A percentile compares a stretch with the other conserved stretches of the same genome.
These are phyloP conservation scores for Podila epigama DNA, from an alignment of 192 early-diverging fungal genomes.

Conservation along the genomic window DNA sequence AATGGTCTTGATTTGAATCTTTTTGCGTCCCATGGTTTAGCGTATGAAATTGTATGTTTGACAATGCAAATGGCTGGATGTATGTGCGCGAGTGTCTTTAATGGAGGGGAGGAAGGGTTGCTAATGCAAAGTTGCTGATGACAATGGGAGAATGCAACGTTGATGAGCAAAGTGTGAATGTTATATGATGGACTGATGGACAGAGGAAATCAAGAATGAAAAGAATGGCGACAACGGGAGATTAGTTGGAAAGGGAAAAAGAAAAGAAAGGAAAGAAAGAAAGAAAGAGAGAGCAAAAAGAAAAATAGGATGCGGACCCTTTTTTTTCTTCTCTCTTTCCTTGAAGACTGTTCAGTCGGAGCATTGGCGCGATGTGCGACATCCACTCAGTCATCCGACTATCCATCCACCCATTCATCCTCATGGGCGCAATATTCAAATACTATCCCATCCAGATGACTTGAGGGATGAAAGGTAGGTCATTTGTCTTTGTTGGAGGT, in stretches of 20 bases:
- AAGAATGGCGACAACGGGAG: not conserved
- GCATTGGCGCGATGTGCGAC: no score
- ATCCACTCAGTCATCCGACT: no score
- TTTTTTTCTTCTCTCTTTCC: not conserved
- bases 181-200: not conserved
- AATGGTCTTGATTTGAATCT: constrained; percentile 93
- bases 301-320: not conserved
- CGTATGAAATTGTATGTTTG: no score
- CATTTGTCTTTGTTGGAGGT: no score
- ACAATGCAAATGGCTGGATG: no score
- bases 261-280: not conserved
- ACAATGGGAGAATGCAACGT: no score
- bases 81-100: not conserved
- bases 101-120: not conserved
- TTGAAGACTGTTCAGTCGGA: no score
- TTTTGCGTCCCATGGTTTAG: constrained; percentile 87
- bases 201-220: not conserved
- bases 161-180: not conserved
- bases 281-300: not conserved
- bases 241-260: not conserved
- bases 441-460: no score
- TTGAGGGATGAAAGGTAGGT: no score
- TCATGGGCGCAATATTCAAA: no score
- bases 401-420: no score
- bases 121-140: no score